phyloP scores from a whole-genome alignment of 257 asterid genomes.

The Lantana camara region DNA sequence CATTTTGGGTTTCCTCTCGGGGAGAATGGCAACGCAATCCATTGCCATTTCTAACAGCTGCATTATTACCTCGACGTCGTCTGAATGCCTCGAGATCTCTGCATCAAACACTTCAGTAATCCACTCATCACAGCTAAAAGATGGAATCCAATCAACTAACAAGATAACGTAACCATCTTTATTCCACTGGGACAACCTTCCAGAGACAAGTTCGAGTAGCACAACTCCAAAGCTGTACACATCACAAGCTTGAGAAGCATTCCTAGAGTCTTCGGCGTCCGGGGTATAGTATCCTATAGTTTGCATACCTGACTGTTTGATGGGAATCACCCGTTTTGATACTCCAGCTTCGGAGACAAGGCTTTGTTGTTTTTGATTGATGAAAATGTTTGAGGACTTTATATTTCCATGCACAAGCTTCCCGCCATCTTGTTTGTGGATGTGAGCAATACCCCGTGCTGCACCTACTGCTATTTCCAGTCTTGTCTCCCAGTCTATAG shows the following conservation, averaged over 20 bases:
- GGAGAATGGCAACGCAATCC: conserved; percentile 6
- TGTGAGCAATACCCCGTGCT: conserved; percentile 30
- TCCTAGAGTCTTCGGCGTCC: conserved; percentile 13
- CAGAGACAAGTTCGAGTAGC: conserved; percentile 25
- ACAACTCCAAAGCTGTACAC: conserved; percentile 37
- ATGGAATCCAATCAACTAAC: conserved; percentile 1
- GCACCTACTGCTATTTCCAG: conserved; percentile 29
- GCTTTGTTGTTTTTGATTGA: background rate
- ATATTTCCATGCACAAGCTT: conserved; percentile 36
- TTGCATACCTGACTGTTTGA: background rate
- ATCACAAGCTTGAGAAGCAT: conserved; percentile 28
- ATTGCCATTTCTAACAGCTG: conserved; percentile 3
- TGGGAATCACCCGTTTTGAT: background rate
- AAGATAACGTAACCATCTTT: background rate
- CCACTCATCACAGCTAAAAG: background rate
- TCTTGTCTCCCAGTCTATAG: conserved; percentile 29
- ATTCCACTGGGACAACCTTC: background rate
- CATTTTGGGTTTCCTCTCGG: conserved; percentile 6
- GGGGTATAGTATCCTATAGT: conserved; percentile 31
- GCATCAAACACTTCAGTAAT: background rate
- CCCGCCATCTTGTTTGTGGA: conserved; percentile 26
- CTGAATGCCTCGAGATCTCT: background rate
- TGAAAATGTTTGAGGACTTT: conserved; percentile 36
- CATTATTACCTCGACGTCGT: background rate
- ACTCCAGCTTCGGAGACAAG: conserved; percentile 29